Base-by-base conservation (phyloP, 2,329 filamentous ascomycete genomes). In the Clarireedia homoeocarpa region DNA sequence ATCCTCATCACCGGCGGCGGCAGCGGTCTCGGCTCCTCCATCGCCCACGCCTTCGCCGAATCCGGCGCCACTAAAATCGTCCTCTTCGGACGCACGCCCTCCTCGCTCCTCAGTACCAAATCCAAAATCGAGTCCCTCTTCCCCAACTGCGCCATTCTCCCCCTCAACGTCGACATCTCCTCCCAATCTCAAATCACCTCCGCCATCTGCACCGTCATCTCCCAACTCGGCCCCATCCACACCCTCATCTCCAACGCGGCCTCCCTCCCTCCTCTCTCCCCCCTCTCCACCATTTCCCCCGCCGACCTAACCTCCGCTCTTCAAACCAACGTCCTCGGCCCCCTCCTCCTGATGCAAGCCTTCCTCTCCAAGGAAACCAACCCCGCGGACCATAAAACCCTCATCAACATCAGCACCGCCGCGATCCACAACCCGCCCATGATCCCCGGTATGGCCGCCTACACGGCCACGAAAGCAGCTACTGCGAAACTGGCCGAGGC, bases 21-120 rank as follows among this genome's bases (percentile, higher is more conserved):
- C 26, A 48, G 46, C 12, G 76, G 75, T 7, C 77, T 79, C 40
- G 75, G 76, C 36, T 68, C 67, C 48, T 72, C 68, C 48, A 77
- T 71, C 6, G 74, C 74, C 9, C 64, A 51, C 24, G 64, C 62
- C 58, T 79, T 77, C 53, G 75, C 75, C 10, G 49, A 66, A 60
- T 74, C 76, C 54, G 74, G 75, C 9, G 75, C 75, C 1, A 64
- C 70, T 47, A 65, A 67, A 0, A 74, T 80, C 49, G 70, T 70
- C 10, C 68, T 80, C 10, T 62, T 77, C 1, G 76, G 75, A 26
- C 73, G 77, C 17, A 66, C 67, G 36, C 66, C 59, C 62, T 56
- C 67, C 49, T 65, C 64, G 17, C 17, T 48, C 27, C 46, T 48
- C 14, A 17, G n/a, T 9, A 48, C 46, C 15, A 30, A 30, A 30